Conservation (phyloP, 768 basidiomycete genomes). For the Phlegmacium glaucopus region DNA sequence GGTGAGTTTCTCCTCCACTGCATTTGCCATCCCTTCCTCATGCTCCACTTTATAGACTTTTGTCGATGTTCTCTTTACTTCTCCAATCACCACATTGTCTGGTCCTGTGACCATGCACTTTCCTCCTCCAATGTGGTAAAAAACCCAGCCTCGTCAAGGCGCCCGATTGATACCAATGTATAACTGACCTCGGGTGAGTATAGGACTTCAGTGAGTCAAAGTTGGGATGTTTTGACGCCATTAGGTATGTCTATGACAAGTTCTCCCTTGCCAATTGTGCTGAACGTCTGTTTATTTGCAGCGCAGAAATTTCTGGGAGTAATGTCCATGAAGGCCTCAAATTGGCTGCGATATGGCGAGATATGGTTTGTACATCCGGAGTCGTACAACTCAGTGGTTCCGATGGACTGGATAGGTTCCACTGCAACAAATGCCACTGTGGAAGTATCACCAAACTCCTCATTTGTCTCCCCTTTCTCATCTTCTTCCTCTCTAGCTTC, state of each 20-base stretch:
- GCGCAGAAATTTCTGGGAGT: conserved; percentile 20
- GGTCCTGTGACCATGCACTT: conserved; percentile 19
- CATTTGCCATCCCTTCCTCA: conserved; percentile 10
- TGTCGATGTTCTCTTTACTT: conserved; percentile 13
- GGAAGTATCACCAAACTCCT: too few relatives aligned
- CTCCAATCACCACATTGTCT: conserved; percentile 10
- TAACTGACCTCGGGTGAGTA: conserved; percentile 16
- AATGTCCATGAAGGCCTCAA: conserved; percentile 21
- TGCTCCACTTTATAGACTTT: conserved; percentile 24
- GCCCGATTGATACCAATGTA: conserved; percentile 34
- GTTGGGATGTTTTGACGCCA: conserved; percentile 17
- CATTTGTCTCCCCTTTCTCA: too few relatives aligned
- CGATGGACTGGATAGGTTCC: not conserved
- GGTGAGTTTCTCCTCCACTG: conserved; percentile 18
- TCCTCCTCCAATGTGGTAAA: conserved; percentile 20
- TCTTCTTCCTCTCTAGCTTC: not conserved
- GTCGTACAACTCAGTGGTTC: conserved; percentile 19
- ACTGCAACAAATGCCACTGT: not conserved
- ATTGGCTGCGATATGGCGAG: conserved; percentile 22
- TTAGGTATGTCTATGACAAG: conserved; percentile 30
- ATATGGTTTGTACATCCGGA: conserved; percentile 28
- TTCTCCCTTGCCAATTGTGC: conserved; percentile 25
- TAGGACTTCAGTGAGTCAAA: conserved; percentile 32
- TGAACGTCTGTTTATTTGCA: conserved; percentile 31
- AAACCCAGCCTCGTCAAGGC: conserved; percentile 31